Evolutionary conservation across 192 early-diverging fungal species (phyloP), one percentile per base, ranked within the genome.

Genomic region (Entomortierella lignicola): DNA sequence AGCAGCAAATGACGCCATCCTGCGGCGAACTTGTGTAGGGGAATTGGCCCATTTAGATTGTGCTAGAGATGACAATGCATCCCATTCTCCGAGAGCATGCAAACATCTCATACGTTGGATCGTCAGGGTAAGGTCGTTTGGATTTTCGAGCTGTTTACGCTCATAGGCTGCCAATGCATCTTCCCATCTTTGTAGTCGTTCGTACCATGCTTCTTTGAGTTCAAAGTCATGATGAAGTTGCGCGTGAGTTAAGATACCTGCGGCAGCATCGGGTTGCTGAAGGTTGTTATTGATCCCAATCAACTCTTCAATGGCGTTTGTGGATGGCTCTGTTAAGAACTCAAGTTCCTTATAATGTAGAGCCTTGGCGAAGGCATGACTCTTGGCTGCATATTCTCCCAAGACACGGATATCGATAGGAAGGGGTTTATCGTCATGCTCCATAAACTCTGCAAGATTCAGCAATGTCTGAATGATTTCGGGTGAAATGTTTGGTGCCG

Each of bases 361-460:
- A n/a, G 97, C 98, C 83, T 98, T 98, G 34, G 98, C 96, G 75
- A 93, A 94, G 1, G 98, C 96, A 72, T 98, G 95, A 65, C 96
- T 98, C 60, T 93, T 94, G 59, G 91, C 87, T 4, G 98, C 98
- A 66, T 95, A 98, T 27, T 88, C 84, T 15, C 94, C 96, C 25
- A 99, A 83, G 4, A 92, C 93, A 29, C 92, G 86, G 52, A 97
- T 94, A 60, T 97, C 95, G 64, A 98, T 98, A 1, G 96, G 96
- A 12, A 98, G 84, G 10, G 95, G 89, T 69, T 97, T 96, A 72
- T 97, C 94, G 70, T 99, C 96, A 61, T 96, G 95, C 84, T 99
- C 98, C 98, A 99, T 99, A 60, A 96, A 98, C 77, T 97, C 98
- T 7, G 97, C 97, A 32, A 99, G 87, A 55, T 97, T 96, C 39